Evolutionary conservation across 192 early-diverging fungal genomes (phyloP), one percentile per base, ranked within the genome.

Genomic region (Thamnidium elegans): DNA sequence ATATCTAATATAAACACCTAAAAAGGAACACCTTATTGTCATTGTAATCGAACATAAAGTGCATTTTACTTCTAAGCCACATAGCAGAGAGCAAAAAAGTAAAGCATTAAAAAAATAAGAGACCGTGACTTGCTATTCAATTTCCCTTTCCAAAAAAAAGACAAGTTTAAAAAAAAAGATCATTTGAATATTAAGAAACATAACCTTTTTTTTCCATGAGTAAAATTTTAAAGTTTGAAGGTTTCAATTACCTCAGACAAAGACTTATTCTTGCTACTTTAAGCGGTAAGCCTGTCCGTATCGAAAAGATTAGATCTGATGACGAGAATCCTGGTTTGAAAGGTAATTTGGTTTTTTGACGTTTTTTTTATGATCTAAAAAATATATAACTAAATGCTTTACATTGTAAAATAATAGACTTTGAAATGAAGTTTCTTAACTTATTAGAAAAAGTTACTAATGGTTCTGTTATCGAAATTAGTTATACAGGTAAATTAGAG

Each of bases 371-470:
- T 39, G 36, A 39, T 26, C 32, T 52, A 46, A 50, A n/a, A 44
- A 44, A 46, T 15, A 21, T 6, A 31, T n/a, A 14, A n/a, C 31
- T 15, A 15, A 56, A 39, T 36, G 5, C 58, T n/a, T 63, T 4
- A 50, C 36, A 21, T 31, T 26, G 3, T 53, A 3, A 14, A 32
- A 3, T 55, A 43, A 26, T 71, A 92, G 95, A 99, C 82, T 97
- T 87, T 67, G 97, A 99, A 75, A 85, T 89, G 17, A 84, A 80
- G 17, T 94, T 99, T 65, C 80, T 99, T 43, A 80, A 94, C 34
- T 81, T 99, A 54, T 71, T 99, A 50, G 95, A 99, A 71, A 91
- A 94, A 67, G 81, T 90, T 6, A 96, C 95, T 36, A 98, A 99
- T 78, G 97, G 95, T 20, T 87, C 89, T 14, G 79, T 79, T 10